Base-by-base conservation (phyloP, 148 eudicot species). In the Amaranthus palmeri region DNA sequence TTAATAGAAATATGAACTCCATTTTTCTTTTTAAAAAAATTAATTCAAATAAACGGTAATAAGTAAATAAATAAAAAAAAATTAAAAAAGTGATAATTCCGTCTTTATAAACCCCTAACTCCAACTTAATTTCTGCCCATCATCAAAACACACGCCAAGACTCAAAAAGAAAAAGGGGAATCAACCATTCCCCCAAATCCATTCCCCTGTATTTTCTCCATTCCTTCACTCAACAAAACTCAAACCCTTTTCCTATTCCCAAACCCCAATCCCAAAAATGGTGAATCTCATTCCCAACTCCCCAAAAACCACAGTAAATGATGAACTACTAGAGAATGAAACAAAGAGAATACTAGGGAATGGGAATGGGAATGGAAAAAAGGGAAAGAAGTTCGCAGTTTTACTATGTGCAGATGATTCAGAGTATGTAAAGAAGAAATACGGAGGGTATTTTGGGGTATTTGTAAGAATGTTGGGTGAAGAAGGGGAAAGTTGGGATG, bases 381-480 rank as follows among this genome's bases (percentile, higher is more conserved):
- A 55, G 14, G 76, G 59, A 40, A 78, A 77, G 68, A 85, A 75
- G 66, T 91, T 57, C 66, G 97, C 81, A 5, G 90, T 95, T 4
- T 81, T 95, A 5, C 79, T 84, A 1, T 95, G 99, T 74, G 97
- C 93, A 4, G 93, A 91, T 1, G 99, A 89, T 10, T 84, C 93
- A 0, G 96, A 95, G 4, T 88, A 95, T 78, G 92, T 95, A 73
- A 89, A 88, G 84, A 82, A 82, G 68, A 82, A 66, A 45, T 92
- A 95, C 54, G 96, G 89, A 11, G 99, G 99, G 13, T 95, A 89
- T 57, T 91, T 85, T 53, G 99, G 93, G 12, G 96, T 95, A 0
- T 95, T 89, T 65, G 87, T 86, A 4, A 72, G 68, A 71, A 84
- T 89, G 96, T 83, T 95, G 58, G 85, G 66, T 1, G 97, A 95